Conservation (phyloP, 352 stramenopile species). For the Globisporangium paddicum region DNA sequence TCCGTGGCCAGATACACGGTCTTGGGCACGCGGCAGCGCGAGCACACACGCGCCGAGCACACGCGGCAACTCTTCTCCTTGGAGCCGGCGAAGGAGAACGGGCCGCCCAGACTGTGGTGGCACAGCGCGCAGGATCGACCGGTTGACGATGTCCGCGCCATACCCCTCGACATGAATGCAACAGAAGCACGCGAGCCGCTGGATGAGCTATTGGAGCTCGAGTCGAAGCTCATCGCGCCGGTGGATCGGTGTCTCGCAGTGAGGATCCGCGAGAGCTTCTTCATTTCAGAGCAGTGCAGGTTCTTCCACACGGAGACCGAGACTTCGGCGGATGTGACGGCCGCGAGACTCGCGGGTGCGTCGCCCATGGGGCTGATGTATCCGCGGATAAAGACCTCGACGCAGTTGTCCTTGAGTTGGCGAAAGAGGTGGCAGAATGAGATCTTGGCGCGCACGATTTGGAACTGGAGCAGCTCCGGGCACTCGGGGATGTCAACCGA, state of each 20-base stretch:
- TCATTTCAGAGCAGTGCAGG: conserved; percentile 34
- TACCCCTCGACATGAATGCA: too few species aligned
- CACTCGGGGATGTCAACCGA: conserved; percentile 33
- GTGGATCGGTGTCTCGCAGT: too few species aligned
- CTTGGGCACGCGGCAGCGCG: conserved; percentile 20
- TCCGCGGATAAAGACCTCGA: conserved; percentile 37
- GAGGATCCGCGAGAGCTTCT: conserved; percentile 26
- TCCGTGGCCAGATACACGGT: conserved; percentile 11
- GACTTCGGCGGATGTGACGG: background rate
- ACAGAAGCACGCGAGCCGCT: too few species aligned
- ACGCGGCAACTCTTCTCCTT: conserved; percentile 2
- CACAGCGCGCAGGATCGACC: conserved; percentile 28
- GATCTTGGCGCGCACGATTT: conserved; percentile 30
- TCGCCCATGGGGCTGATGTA: background rate
- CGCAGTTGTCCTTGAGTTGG: conserved; percentile 19
- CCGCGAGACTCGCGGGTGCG: background rate
- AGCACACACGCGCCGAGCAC: conserved; percentile 15
- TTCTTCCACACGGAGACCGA: background rate
- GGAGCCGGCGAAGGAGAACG: background rate
- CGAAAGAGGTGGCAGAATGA: conserved; percentile 37
- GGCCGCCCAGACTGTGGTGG: background rate
- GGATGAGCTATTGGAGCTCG: too few species aligned
- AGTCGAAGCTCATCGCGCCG: too few species aligned
- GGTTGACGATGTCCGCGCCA: too few species aligned
- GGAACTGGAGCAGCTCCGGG: conserved; percentile 23